A percentile compares a stretch with the other conserved stretches of the same genome.
Evolutionary conservation across 148 eudicot species (phyloP).

Genomic region (Spergularia bocconei): DNA sequence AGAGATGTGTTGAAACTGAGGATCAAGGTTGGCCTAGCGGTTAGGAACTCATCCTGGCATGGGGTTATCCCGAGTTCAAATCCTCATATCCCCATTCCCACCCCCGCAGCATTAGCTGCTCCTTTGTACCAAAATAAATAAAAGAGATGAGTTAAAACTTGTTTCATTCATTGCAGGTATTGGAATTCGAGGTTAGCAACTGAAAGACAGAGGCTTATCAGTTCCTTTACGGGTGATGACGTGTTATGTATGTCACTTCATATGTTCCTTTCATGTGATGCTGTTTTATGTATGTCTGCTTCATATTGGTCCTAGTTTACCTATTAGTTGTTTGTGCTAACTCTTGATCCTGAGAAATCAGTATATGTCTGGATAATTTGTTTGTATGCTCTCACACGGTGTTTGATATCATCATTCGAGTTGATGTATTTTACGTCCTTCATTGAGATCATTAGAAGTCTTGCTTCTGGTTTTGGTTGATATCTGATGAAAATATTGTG

Average conservation of each 20-base stretch:
- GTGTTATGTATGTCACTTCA: slow-evolving; percentile 68
- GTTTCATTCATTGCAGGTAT: slow-evolving; percentile 49
- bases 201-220: slow-evolving; percentile 85
- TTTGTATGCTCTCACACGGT: background rate
- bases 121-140: no score
- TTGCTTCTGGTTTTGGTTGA: background rate
- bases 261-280: slow-evolving; percentile 56
- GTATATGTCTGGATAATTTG: background rate
- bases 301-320: background rate
- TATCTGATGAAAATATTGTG: background rate
- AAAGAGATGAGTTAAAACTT: background rate
- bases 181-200: slow-evolving; percentile 93
- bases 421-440: background rate
- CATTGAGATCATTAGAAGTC: background rate
- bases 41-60: no score
- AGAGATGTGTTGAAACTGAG: background rate
- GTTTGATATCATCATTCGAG: background rate
- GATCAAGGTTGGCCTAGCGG: no score
- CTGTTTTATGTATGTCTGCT: slow-evolving; percentile 73
- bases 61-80: no score
- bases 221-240: slow-evolving; percentile 61
- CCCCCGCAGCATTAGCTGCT: no score
- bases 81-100: no score
- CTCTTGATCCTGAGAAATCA: background rate
- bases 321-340: background rate